Percentiles rank a stretch among this genome's conserved stretches.
These are phyloP conservation scores for Schizosaccharomyces lindneri DNA, from an alignment of 805 yeast species.

Conservation along the genomic window DNA sequence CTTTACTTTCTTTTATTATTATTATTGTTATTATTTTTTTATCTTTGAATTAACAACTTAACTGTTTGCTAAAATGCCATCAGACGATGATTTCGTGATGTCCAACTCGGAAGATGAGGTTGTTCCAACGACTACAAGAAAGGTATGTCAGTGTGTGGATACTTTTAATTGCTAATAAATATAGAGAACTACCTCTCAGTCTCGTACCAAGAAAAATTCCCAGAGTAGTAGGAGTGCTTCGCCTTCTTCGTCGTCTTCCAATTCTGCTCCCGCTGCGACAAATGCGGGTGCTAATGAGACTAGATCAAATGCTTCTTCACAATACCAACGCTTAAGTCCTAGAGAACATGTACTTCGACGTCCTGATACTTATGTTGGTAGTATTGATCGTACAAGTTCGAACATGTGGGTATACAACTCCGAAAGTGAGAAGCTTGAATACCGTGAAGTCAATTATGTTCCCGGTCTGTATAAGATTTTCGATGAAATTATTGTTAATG, in stretches of 20 bases:
- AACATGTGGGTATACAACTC: slow-evolving; percentile 72
- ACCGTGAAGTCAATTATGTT: slow-evolving; percentile 41
- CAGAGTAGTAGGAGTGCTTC: too few species aligned
- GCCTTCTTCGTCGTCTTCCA: not conserved
- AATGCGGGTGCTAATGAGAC: not conserved
- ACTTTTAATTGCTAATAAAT: not conserved
- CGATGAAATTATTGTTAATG: slow-evolving; percentile 90
- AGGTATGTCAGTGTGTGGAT: not conserved
- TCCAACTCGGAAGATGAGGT: not conserved
- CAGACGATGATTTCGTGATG: not conserved
- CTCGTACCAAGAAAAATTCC: not conserved
- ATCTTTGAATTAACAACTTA: not conserved
- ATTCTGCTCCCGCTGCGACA: not conserved
- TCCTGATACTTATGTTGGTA: slow-evolving; percentile 94
- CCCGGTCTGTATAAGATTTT: slow-evolving; percentile 93
- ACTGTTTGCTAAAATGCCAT: not conserved
- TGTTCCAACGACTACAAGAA: not conserved
- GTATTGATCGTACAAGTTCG: slow-evolving; percentile 57
- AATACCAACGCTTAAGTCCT: slow-evolving; percentile 72
- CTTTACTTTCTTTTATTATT: too few species aligned
- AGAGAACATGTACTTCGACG: slow-evolving; percentile 87
- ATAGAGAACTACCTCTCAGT: not conserved
- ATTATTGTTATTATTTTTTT: too few species aligned
- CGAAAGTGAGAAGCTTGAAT: slow-evolving; percentile 31
- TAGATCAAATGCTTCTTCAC: slow-evolving; percentile 25